Evolutionary conservation across 2,329 filamentous ascomycete genomes (phyloP), one percentile per base, ranked within the genome.

Genomic region (Penicillium sp.): DNA sequence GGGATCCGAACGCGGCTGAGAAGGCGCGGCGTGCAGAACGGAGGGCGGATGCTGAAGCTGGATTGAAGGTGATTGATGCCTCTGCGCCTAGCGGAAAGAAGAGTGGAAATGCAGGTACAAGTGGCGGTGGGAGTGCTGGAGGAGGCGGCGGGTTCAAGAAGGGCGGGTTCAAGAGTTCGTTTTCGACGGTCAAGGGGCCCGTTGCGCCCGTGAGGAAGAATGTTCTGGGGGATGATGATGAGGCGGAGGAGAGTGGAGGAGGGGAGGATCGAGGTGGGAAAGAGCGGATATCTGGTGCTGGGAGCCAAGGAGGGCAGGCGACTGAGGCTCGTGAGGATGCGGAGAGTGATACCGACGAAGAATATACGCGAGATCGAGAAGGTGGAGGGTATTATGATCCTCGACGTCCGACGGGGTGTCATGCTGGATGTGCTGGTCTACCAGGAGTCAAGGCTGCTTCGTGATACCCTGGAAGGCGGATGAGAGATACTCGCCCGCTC

Each of bases 161-260:
- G 72, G 88, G 89, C 1, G 91, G 91, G 0, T 93, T 93, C 76
- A 93, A 92, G 78, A 89, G 87, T 69, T 89, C 90, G 1, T 91
- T 93, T 79, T 84, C 84, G 4, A 79, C 85, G 1, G 82, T 82
- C 1, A 82, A 82, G 28, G 75, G 71, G 6, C 63, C 73, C 38
- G 62, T 67, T 28, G 64, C 67, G 28, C 71, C 73, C 4, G 71
- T 71, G 13, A 77, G 78, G 60, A 79, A 78, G 33, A 80, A 81
- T 25, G 75, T 78, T 0, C 73, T 78, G 19, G 77, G 74, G 6
- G 77, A 78, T 30, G 78, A 79, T n/a, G 78, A 76, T 30, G 78
- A 76, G 4, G 73, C 75, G 16, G 76, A 74, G 38, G 77, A 71
- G 6, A 14, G 16, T 13, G 48, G 30, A 3, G 22, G 28, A 52